Evolutionary conservation across 2,329 filamentous ascomycete genomes (phyloP).

Genomic region (Colletotrichum sp.): DNA sequence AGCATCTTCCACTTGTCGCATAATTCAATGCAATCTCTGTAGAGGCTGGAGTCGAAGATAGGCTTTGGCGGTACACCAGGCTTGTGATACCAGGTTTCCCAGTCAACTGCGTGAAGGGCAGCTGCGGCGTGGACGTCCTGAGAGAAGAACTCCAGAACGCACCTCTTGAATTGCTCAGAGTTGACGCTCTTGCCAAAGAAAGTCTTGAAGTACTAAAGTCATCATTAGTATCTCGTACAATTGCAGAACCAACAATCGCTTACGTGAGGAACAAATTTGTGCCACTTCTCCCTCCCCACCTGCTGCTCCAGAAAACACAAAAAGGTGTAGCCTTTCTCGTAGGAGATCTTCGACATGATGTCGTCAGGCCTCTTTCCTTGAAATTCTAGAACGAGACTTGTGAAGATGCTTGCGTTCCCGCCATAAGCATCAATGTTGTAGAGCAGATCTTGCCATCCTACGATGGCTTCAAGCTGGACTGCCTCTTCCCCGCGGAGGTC

Average conservation of each 20-base stretch:
- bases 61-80: neutral
- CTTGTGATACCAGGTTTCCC: neutral
- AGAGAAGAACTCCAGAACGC: neutral
- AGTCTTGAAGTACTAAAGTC: neutral
- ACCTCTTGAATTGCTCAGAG: neutral
- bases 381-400: neutral
- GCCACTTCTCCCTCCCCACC: neutral
- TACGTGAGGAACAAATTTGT: conserved; percentile 1
- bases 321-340: conserved; percentile 6
- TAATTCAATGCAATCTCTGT: neutral
- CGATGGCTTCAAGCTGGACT: neutral
- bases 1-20: neutral
- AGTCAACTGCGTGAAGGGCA: neutral
- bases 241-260: neutral
- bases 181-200: neutral
- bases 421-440: neutral
- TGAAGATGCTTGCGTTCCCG: neutral
- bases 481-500: neutral
- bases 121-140: neutral
- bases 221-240: neutral
- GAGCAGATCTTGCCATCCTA: conserved; percentile 1
- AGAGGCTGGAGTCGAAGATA: neutral
- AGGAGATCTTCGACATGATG: conserved; percentile 7
- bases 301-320: neutral
- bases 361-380: neutral